phyloP scores from a whole-genome alignment of 768 basidiomycete species.

The Trametopsis cervina region DNA sequence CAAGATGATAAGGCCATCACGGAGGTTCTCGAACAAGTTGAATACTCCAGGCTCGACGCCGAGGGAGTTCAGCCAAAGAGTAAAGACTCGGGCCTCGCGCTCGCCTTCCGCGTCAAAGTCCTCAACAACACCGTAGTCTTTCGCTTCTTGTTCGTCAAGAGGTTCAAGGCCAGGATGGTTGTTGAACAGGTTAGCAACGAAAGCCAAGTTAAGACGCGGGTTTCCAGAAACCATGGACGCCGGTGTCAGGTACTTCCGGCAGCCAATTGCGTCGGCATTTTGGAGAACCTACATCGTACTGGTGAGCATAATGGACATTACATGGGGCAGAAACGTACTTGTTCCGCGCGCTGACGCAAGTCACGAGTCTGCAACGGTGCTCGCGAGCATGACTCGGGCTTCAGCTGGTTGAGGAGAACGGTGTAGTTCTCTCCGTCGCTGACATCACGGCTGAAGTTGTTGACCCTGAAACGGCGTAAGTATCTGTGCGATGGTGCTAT shows the following conservation, averaged over 20 bases:
- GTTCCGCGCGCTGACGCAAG: conserved; percentile 78
- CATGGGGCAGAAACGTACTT: conserved; percentile 41
- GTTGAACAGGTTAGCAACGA: conserved; percentile 98
- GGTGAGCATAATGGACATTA: neutral
- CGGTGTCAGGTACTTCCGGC: conserved; percentile 92
- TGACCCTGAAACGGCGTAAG: conserved; percentile 50
- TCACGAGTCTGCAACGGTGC: conserved; percentile 85
- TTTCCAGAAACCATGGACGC: conserved; percentile 91
- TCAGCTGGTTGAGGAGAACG: conserved; percentile 89
- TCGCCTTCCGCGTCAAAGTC: conserved; percentile 99
- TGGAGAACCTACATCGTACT: conserved; percentile 56
- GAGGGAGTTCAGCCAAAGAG: conserved; percentile 95
- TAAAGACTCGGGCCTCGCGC: conserved; percentile 96
- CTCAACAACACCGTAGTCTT: conserved; percentile 83
- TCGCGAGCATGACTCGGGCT: conserved; percentile 89
- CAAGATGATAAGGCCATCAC: conserved; percentile 84
- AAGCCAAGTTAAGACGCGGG: conserved; percentile 94
- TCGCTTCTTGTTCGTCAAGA: conserved; percentile 89
- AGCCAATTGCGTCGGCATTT: conserved; percentile 90
- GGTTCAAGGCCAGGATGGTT: conserved; percentile 93
- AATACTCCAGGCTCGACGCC: conserved; percentile 95
- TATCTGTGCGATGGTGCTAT: neutral
- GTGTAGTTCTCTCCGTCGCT: conserved; percentile 98
- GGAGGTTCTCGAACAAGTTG: conserved; percentile 94
- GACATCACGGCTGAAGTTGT: conserved; percentile 98